Evolutionary conservation across 169 alveolate genomes (phyloP), one percentile per base, ranked within the genome.

Genomic region (Amoebophrya sp.): DNA sequence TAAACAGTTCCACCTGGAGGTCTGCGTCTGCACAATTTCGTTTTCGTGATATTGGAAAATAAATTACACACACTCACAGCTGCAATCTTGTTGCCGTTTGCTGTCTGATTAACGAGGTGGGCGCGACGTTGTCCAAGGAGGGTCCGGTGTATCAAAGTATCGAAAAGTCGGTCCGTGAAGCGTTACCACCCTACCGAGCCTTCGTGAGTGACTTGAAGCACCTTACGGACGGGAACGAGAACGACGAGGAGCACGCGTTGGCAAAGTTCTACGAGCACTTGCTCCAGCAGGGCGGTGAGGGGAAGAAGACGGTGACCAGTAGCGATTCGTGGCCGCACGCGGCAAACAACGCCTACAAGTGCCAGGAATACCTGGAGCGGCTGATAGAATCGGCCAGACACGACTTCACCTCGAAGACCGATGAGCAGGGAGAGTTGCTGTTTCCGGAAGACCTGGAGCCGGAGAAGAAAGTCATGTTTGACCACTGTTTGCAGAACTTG

Each of bases 401-500:
- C 35, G 83, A 66, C 83, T 66, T 66, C 35, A 25, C 35, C 1
- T 7, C 12, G 32, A 66, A 66, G 32, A 66, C 83, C 83, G 83
- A 66, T 25, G 83, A 66, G 29, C 39, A 66, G 38, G 83, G 35
- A 1, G 38, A 66, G 35, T 25, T 66, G 38, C 83, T 66, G 38
- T 66, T 66, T n/a, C 83, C 83, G 35, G 83, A 66, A n/a, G 83
- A 66, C 35, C 32, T 66, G 83, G 83, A 66, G 83, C 29, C 12
- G 35, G 83, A 66, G 83, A 66, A 66, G 83, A 66, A 66, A 25
- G 18, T 25, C 32, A 66, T 66, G 83, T 66, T 66, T 25, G 83
- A 66, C 35, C 83, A 66, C 83, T 25, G 38, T 1, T n/a, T 66
- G 83, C 83, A 66, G 35, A 66, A 66, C 83, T 25, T 66, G 83